Base-by-base conservation (phyloP, 1,139 yeast genomes). In the Pneumocystis oryctolagi region DNA sequence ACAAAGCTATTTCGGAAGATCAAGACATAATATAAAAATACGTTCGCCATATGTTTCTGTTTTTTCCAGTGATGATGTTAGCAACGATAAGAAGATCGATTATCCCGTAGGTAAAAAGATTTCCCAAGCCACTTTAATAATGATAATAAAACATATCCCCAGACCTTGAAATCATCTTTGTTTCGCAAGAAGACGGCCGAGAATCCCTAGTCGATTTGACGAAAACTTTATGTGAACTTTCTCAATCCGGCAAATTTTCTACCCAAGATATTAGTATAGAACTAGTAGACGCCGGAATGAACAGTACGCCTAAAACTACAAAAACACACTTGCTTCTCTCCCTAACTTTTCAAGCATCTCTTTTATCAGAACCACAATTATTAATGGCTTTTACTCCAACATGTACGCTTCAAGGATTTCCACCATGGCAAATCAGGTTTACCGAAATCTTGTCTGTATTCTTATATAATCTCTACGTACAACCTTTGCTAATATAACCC, bases 351-450 rank as follows among this genome's bases (percentile, higher is more conserved):
- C 14, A 34, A 65, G 88, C 84, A 68, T 77, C 89, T 63, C 94
- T 89, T 34, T 92, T 96, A 2, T 80, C 79, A 14, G 98, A 94
- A 72, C 98, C 98, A 0, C 98, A 94, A 72, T 77, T 92, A 67
- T 77, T 92, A 62, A 78, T 94, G 58, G 76, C 87, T 64, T 92
- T 92, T 73, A 89, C 89, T n/a, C 95, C 97, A 9, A 78, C 78
- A 20, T 78, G 92, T 67, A 95, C 89, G 72, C 79, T 94, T 62
- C 95, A 89, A 73, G 97, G 95, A 39, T 94, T 85, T 73, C 97
- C 98, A 25, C 99, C 99, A 32, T 92, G 98, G 98, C 97, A 92
- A 71, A 82, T 89, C 58, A 80, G 98, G 66, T 80, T 94, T 64
- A 81, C 90, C 9, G 99, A 92, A 71, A 83, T 92, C 69, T 90